A percentile compares a stretch with the other conserved stretches of the same genome.
Conservation (phyloP, 257 asterid species). For the Verbascum thapsus region DNA sequence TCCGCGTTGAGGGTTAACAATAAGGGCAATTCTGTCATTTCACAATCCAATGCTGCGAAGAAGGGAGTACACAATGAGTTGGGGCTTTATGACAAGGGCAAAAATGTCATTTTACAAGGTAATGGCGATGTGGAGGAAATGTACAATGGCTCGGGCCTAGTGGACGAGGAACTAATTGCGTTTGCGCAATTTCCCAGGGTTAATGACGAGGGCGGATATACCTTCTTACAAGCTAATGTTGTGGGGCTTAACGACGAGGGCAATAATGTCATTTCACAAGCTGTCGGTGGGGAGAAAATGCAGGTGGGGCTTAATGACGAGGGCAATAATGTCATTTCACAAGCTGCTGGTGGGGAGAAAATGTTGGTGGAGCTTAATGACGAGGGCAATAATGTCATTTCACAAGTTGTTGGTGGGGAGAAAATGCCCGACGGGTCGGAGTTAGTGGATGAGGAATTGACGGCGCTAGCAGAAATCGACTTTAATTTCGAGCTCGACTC, state of each 20-base stretch:
- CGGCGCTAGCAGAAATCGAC: slow-evolving; percentile 45
- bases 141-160: slow-evolving; percentile 8
- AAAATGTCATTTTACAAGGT: background rate
- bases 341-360: no score
- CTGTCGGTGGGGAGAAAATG: no score
- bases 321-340: no score
- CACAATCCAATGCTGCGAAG: slow-evolving; percentile 8
- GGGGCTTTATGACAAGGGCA: slow-evolving; percentile 5
- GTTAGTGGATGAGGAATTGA: slow-evolving; percentile 25
- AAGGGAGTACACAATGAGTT: no score
- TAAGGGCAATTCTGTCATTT: background rate
- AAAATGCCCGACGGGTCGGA: background rate
- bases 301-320: no score
- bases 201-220: no score
- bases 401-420: slow-evolving; percentile 10
- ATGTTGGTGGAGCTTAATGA: no score
- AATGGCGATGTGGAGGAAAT: slow-evolving; percentile 27
- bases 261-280: no score
- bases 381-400: background rate
- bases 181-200: slow-evolving; percentile 32
- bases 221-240: no score
- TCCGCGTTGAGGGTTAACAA: no score
- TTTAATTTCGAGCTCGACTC: slow-evolving; percentile 56
- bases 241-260: no score
- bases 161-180: slow-evolving; percentile 36